A percentile compares a stretch with the other conserved stretches of the same genome.
Conservation (phyloP, 768 basidiomycete genomes). For the Rhizopogon vulgaris region DNA sequence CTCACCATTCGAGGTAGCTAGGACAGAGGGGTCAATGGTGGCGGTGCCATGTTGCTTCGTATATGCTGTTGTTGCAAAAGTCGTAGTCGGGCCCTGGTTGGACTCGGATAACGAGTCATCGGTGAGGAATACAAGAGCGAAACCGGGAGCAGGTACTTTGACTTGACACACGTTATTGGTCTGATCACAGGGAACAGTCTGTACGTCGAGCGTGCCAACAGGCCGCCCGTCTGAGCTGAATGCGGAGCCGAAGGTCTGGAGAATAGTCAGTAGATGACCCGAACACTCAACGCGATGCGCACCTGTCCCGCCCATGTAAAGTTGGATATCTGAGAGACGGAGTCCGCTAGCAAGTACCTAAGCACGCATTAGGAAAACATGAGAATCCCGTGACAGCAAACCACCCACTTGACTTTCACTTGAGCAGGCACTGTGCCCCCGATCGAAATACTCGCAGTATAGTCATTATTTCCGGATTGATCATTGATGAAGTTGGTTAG, state of each 20-base stretch:
- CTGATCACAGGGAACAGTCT: slow-evolving; percentile 55
- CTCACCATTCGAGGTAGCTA: slow-evolving; percentile 64
- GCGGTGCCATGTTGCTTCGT: slow-evolving; percentile 51
- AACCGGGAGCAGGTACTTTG: slow-evolving; percentile 62
- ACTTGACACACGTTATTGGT: slow-evolving; percentile 49
- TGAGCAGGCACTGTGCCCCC: slow-evolving; percentile 39
- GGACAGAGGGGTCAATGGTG: slow-evolving; percentile 44
- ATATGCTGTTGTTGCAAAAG: slow-evolving; percentile 53
- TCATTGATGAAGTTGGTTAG: slow-evolving; percentile 74
- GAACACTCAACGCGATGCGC: slow-evolving; percentile 5
- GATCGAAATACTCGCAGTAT: slow-evolving; percentile 44
- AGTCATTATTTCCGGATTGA: slow-evolving; percentile 45
- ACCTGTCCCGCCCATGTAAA: slow-evolving; percentile 80
- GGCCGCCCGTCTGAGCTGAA: slow-evolving; percentile 67
- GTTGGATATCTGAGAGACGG: slow-evolving; percentile 55
- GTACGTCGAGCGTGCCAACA: slow-evolving; percentile 45
- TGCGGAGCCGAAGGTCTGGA: slow-evolving; percentile 52
- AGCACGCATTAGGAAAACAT: background rate
- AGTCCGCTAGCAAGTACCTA: slow-evolving; percentile 52
- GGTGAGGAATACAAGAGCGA: slow-evolving; percentile 70
- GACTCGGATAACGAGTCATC: slow-evolving; percentile 32
- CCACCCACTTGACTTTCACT: slow-evolving; percentile 48
- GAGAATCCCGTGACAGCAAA: background rate
- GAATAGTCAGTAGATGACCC: background rate
- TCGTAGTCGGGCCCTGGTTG: slow-evolving; percentile 29